phyloP scores from a whole-genome alignment of 1,284 basidiomycete species.

The Cutaneotrichosporon cyanovorans region DNA sequence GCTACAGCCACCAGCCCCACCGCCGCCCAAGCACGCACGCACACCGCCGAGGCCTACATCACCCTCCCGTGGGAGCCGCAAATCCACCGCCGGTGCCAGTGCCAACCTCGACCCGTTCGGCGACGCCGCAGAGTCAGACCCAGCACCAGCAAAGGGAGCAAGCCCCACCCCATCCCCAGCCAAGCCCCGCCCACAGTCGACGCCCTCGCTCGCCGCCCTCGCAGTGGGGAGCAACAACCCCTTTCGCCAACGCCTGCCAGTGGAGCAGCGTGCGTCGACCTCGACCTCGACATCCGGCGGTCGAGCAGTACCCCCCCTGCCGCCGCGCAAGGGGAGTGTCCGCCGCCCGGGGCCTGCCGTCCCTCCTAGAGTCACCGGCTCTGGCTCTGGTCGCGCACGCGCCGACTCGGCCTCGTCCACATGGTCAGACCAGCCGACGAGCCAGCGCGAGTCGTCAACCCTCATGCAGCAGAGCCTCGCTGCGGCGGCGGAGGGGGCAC shows the following conservation, averaged over 20 bases:
- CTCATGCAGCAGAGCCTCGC: constrained; percentile 19
- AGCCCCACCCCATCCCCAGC: constrained; percentile 4
- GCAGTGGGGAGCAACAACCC: constrained; percentile 16
- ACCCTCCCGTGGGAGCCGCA: constrained; percentile 3
- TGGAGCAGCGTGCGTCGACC: not conserved
- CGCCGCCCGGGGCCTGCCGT: constrained; percentile 3
- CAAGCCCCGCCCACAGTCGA: constrained; percentile 9
- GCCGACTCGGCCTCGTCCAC: constrained; percentile 15
- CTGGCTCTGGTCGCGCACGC: not conserved
- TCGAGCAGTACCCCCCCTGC: constrained; percentile 12
- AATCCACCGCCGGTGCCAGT: not conserved
- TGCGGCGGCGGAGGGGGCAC: constrained; percentile 9
- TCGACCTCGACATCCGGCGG: not conserved
- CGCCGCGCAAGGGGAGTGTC: constrained; percentile 15
- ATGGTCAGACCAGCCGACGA: constrained; percentile 15
- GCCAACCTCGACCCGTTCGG: constrained; percentile 15
- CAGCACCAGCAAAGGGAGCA: constrained; percentile 10
- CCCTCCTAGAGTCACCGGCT: not conserved
- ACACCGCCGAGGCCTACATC: no score
- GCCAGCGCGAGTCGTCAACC: constrained; percentile 5
- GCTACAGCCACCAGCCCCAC: constrained; percentile 9
- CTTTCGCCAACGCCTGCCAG: constrained; percentile 2
- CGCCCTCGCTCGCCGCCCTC: not conserved
- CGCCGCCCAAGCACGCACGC: not conserved
- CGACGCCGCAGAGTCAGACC: constrained; percentile 1